phyloP scores from a whole-genome alignment of 768 basidiomycete genomes.

The Leccinum broughii region DNA sequence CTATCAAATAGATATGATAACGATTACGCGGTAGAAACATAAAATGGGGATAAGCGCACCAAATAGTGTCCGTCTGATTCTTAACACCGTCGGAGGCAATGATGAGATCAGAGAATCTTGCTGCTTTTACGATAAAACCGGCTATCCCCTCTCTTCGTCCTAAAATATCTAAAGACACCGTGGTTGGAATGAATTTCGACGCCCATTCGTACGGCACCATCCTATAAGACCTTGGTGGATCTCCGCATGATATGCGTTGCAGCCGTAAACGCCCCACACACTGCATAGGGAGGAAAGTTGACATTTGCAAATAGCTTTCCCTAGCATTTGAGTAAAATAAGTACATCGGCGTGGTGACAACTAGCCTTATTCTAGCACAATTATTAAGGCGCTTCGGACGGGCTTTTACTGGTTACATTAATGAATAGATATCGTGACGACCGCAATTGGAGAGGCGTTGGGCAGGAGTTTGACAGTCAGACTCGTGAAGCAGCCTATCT shows the following conservation, averaged over 20 bases:
- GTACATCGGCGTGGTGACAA: slow-evolving; percentile 18
- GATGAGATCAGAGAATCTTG: slow-evolving; percentile 19
- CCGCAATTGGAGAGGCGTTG: slow-evolving; percentile 25
- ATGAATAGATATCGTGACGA: slow-evolving; percentile 18
- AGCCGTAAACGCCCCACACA: slow-evolving; percentile 19
- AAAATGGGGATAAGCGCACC: slow-evolving; percentile 18
- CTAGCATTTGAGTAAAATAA: slow-evolving; percentile 22
- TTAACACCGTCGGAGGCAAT: slow-evolving; percentile 30
- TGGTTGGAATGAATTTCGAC: slow-evolving; percentile 21
- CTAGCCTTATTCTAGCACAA: slow-evolving; percentile 25
- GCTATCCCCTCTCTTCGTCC: slow-evolving; percentile 10
- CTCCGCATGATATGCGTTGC: slow-evolving; percentile 32
- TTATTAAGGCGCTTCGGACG: slow-evolving; percentile 12
- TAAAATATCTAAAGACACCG: slow-evolving; percentile 22
- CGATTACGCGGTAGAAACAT: background rate
- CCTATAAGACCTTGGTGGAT: slow-evolving; percentile 21
- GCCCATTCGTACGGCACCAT: slow-evolving; percentile 22
- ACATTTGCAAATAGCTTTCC: slow-evolving; percentile 22
- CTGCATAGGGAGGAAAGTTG: slow-evolving; percentile 9
- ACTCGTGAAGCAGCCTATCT: slow-evolving; percentile 2
- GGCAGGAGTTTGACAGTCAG: slow-evolving; percentile 20
- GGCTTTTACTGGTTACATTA: slow-evolving; percentile 16
- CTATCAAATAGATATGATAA: slow-evolving; percentile 7
- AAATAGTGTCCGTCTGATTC: slow-evolving; percentile 14
- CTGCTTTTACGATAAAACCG: slow-evolving; percentile 18